These are phyloP conservation scores for Ramichloridium luteum DNA, from an alignment of 2,329 filamentous ascomycete species.

Conservation along the genomic window DNA sequence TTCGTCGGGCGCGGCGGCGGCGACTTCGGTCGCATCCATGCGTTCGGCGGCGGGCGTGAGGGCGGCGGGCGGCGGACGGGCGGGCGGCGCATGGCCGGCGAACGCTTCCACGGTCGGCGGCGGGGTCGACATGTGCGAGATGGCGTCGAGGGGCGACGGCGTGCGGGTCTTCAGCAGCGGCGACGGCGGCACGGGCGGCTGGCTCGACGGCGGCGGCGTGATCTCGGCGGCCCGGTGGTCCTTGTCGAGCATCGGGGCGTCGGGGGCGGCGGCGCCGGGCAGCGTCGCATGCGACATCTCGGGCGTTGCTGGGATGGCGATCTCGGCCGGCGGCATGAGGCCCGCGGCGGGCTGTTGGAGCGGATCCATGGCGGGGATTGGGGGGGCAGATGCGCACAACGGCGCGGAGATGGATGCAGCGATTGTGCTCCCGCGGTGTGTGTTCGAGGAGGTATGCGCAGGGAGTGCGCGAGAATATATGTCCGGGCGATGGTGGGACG, in stretches of 20 bases:
- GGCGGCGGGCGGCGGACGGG: background rate
- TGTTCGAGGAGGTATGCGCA: no score
- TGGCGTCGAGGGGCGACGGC: constrained; percentile 36
- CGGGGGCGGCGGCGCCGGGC: constrained; percentile 29
- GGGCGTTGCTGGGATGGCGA: constrained; percentile 15
- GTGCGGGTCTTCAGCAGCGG: constrained; percentile 30
- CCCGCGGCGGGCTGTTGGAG: no score
- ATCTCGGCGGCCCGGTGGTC: constrained; percentile 29
- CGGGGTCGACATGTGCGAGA: constrained; percentile 37
- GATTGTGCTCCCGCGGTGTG: no score
- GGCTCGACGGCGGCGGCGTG: constrained; percentile 53
- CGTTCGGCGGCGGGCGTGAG: constrained; percentile 9
- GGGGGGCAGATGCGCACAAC: no score
- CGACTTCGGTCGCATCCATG: constrained; percentile 40
- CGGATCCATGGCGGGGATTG: no score
- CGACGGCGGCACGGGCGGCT: constrained; percentile 34
- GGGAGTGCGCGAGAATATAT: no score
- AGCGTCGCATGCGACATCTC: constrained; percentile 24
- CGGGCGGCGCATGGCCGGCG: background rate
- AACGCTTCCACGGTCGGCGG: constrained; percentile 29
- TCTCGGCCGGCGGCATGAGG: constrained; percentile 10
- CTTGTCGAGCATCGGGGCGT: constrained; percentile 12
- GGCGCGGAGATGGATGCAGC: no score
- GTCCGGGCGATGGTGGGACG: no score
- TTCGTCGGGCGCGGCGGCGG: constrained; percentile 38